These are phyloP conservation scores for Eutrema salsugineum DNA, from an alignment of 441 rosid species.

Conservation along the genomic window DNA sequence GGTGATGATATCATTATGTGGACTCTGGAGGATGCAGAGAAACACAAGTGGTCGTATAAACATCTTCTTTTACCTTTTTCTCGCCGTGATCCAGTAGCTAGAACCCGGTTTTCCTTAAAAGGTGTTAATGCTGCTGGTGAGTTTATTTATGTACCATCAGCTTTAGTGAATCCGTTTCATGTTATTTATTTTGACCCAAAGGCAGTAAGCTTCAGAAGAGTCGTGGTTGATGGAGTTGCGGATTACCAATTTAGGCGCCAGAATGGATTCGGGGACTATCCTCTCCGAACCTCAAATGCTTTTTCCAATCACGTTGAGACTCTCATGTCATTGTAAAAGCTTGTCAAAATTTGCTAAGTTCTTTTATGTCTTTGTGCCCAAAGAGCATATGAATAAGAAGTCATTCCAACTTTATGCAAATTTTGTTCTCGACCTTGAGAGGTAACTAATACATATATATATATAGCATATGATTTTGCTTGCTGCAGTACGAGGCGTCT, in stretches of 20 bases:
- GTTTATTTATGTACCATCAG: neutral
- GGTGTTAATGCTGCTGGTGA: neutral
- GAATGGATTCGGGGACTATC: neutral
- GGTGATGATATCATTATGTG: neutral
- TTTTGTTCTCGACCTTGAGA: slow-evolving; percentile 68
- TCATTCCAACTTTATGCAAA: slow-evolving; percentile 55
- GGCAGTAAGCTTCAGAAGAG: neutral
- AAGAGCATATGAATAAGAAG: slow-evolving; percentile 55
- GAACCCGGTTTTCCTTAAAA: neutral
- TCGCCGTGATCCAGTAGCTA: neutral
- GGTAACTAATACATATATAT: slow-evolving; percentile 51
- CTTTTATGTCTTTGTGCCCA: slow-evolving; percentile 76
- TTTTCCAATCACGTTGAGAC: neutral
- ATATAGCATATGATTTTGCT: slow-evolving; percentile 6
- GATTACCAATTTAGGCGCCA: neutral
- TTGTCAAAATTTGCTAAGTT: slow-evolving; percentile 60
- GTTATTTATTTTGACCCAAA: neutral
- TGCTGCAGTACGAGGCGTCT: neutral
- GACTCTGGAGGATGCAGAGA: neutral
- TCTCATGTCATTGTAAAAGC: slow-evolving; percentile 3
- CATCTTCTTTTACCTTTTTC: neutral
- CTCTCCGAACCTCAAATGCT: neutral
- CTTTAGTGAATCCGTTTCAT: neutral
- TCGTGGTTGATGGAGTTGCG: neutral
- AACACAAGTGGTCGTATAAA: neutral